A percentile compares a stretch with the other conserved stretches of the same genome.
phyloP scores from a whole-genome alignment of 1,284 basidiomycete species.

The Porphyrellus sp. region DNA sequence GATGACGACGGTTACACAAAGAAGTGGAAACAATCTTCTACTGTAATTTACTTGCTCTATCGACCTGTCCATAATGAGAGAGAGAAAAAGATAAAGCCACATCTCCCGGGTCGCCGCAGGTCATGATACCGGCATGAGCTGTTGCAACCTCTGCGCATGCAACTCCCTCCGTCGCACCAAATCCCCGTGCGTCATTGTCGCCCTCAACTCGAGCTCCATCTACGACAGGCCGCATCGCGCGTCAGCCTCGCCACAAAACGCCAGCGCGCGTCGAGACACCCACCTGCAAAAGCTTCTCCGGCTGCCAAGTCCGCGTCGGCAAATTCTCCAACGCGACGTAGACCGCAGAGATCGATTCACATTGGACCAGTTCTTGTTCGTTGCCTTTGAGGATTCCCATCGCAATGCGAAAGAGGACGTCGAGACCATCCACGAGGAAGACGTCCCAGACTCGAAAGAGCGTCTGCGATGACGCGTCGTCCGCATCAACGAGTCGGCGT shows the following conservation, averaged over 20 bases:
- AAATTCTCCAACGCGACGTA: conserved; percentile 85
- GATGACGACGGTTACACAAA: background rate
- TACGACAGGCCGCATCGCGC: conserved; percentile 28
- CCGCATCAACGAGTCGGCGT: background rate
- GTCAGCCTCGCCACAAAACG: background rate
- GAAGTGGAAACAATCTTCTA: background rate
- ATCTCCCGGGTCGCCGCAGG: background rate
- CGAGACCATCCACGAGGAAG: conserved; percentile 91
- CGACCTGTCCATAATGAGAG: background rate
- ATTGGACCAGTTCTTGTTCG: conserved; percentile 78
- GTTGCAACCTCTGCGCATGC: conserved; percentile 51
- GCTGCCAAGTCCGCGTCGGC: conserved; percentile 89
- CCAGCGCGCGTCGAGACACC: background rate
- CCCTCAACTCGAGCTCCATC: conserved; percentile 69
- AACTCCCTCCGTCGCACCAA: conserved; percentile 62
- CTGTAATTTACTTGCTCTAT: conserved; percentile 16
- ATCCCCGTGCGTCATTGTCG: conserved; percentile 64
- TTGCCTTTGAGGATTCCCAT: conserved; percentile 83
- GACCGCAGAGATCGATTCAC: conserved; percentile 80
- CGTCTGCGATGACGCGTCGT: conserved; percentile 53
- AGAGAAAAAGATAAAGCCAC: background rate
- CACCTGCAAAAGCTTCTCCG: conserved; percentile 86
- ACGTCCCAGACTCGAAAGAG: conserved; percentile 92
- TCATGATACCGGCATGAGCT: conserved; percentile 37
- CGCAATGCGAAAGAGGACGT: conserved; percentile 89